A percentile compares a stretch with the other conserved stretches of the same genome.
Evolutionary conservation across 768 basidiomycete species (phyloP).

Genomic region (Calocera cornea): DNA sequence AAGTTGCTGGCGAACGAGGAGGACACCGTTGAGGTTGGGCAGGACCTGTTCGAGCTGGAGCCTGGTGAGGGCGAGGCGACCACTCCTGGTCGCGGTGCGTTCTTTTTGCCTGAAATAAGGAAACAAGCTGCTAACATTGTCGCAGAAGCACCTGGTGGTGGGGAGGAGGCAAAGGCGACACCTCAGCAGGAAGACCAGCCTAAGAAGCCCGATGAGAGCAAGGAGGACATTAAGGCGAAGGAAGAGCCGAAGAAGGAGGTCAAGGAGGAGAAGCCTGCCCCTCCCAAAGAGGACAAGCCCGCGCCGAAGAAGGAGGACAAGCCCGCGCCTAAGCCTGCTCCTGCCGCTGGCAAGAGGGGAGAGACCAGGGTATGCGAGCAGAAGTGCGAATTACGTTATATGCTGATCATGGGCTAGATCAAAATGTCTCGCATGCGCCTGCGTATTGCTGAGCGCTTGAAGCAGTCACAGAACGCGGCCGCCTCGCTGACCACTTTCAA

Average conservation of each 20-base stretch:
- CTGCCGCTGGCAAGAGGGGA: conserved; percentile 42
- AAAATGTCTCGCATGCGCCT: conserved; percentile 99
- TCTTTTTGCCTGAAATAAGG: too few species aligned
- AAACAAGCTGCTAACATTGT: too few species aligned
- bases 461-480: conserved; percentile 93
- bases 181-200: conserved; percentile 8
- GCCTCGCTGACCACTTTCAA: conserved; percentile 98
- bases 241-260: conserved; percentile 13
- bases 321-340: conserved; percentile 24
- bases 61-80: conserved; percentile 23
- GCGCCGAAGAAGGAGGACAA: conserved; percentile 22
- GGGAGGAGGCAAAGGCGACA: not conserved
- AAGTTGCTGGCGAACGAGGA: conserved; percentile 83
- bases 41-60: conserved; percentile 86
- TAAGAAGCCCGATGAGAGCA: conserved; percentile 20
- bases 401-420: conserved; percentile 36
- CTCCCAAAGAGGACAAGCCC: conserved; percentile 26
- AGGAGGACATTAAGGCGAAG: conserved; percentile 8
- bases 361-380: conserved; percentile 63
- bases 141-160: not conserved
- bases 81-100: not conserved
- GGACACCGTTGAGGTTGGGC: conserved; percentile 85
- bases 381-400: not conserved
- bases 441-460: conserved; percentile 92
- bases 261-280: conserved; percentile 16